These are phyloP conservation scores for Bromus sterilis DNA, from an alignment of 176 grass and related monocot genomes.

Conservation along the genomic window DNA sequence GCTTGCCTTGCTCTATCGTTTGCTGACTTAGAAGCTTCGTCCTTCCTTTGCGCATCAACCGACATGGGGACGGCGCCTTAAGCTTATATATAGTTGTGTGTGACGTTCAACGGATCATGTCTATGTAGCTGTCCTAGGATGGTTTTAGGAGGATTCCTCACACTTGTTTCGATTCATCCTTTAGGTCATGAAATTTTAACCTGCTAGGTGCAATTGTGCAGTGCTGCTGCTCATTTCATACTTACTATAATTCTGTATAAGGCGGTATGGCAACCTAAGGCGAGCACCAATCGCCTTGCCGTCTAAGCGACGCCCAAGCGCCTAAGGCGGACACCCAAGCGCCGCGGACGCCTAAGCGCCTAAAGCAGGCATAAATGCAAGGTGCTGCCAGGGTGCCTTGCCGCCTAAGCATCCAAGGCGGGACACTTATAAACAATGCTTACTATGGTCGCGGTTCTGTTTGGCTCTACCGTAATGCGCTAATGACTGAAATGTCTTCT, in stretches of 20 bases:
- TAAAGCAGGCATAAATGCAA: too few relatives aligned
- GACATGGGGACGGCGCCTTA: background rate
- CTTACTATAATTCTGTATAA: background rate
- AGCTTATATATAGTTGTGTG: background rate
- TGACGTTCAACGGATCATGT: background rate
- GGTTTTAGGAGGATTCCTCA: background rate
- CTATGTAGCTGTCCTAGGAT: background rate
- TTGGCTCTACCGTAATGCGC: background rate
- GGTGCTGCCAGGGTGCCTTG: too few relatives aligned
- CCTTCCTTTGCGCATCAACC: background rate
- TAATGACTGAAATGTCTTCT: background rate
- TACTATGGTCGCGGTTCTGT: too few relatives aligned
- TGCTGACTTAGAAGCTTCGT: background rate
- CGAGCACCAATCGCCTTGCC: too few relatives aligned
- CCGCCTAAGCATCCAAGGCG: too few relatives aligned
- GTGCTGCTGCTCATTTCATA: conserved; percentile 3
- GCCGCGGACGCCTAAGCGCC: too few relatives aligned
- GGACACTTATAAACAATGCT: too few relatives aligned
- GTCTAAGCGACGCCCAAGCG: too few relatives aligned
- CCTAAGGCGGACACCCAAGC: too few relatives aligned
- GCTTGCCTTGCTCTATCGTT: background rate
- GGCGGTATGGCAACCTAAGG: too few relatives aligned
- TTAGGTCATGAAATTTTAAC: background rate
- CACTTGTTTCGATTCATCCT: background rate
- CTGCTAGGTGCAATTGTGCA: background rate